phyloP scores from a whole-genome alignment of 169 alveolate species.

The Plasmodium blacklocki region DNA sequence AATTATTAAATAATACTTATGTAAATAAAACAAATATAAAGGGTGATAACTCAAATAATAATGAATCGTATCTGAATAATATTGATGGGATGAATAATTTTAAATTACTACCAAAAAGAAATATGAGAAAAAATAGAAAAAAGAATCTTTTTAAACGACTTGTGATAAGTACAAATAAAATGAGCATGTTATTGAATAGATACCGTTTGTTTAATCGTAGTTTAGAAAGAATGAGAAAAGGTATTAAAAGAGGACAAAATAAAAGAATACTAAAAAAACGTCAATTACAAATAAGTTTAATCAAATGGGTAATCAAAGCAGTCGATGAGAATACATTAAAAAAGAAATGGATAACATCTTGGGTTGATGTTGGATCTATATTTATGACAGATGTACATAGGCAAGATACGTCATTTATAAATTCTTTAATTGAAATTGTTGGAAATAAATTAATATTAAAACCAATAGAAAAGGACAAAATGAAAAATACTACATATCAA shows the following conservation, averaged over 20 bases:
- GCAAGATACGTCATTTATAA: slow-evolving; percentile 33
- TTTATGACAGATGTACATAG: slow-evolving; percentile 49
- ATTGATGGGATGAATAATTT: too few species aligned
- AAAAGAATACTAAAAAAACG: slow-evolving; percentile 21
- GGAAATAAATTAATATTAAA: slow-evolving; percentile 55
- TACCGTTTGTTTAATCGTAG: not conserved
- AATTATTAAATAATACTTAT: too few species aligned
- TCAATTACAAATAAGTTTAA: slow-evolving; percentile 62
- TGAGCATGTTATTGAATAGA: slow-evolving; percentile 7
- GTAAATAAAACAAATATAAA: too few species aligned
- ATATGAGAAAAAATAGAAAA: not conserved
- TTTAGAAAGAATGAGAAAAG: not conserved
- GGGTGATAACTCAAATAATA: too few species aligned
- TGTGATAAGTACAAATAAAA: slow-evolving; percentile 24
- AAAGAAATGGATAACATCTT: slow-evolving; percentile 69
- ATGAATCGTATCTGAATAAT: too few species aligned
- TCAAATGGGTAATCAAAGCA: slow-evolving; percentile 72
- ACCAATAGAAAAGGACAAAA: slow-evolving; percentile 44
- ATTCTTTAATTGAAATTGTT: slow-evolving; percentile 57
- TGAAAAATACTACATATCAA: slow-evolving; percentile 23
- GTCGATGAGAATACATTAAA: slow-evolving; percentile 56
- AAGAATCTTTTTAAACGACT: not conserved
- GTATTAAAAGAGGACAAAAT: not conserved
- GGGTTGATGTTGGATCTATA: slow-evolving; percentile 75
- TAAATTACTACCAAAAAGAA: not conserved